Evolutionary conservation across 768 basidiomycete genomes (phyloP), one percentile per base, ranked within the genome.

Genomic region (Psilocybe azurescens): DNA sequence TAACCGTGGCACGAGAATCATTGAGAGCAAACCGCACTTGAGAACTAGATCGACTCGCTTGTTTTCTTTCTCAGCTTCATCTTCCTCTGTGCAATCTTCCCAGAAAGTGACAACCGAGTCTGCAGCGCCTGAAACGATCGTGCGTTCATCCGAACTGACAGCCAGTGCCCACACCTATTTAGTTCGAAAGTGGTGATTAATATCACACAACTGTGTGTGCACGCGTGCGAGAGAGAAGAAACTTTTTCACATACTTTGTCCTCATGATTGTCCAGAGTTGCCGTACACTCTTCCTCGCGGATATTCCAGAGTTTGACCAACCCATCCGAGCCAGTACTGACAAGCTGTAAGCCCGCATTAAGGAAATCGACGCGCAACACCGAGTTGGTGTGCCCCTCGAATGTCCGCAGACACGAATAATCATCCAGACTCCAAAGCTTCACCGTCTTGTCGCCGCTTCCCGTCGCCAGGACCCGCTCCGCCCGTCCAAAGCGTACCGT

Each of bases 371-470:
- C 93, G 55, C 96, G 81, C 56, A 99, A 77, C 33, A 99, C 95
- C 11, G 97, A 97, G 75, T 98, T 99, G 7, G 95, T 94, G 74
- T 99, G 97, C 0, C 97, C 97, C 77, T 99, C 97, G 69, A 99
- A 95, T 20, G 97, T 99, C 83, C 95, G 88, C 63, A 99, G 72
- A 73, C 97, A 99, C 28, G 93, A 86, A 75, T 90, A 97, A 72
- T 98, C 94, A 64, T 96, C 93, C 65, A 99, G 74, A 75, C 82
- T 95, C 97, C 97, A 99, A 33, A 99, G 76, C 73, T 91, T 94
- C 66, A 99, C 85, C 0, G 95, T 95, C 75, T 93, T 93, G 77
- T 99, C 97, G 3, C 95, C 95, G 64, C 95, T 97, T 44, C 94
- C 97, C 8, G 93, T 96, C 56, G 95, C 97, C 56, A 99, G 75